These are phyloP conservation scores for Aureobasidium musti DNA, from an alignment of 2,329 filamentous ascomycete genomes.

Conservation along the genomic window DNA sequence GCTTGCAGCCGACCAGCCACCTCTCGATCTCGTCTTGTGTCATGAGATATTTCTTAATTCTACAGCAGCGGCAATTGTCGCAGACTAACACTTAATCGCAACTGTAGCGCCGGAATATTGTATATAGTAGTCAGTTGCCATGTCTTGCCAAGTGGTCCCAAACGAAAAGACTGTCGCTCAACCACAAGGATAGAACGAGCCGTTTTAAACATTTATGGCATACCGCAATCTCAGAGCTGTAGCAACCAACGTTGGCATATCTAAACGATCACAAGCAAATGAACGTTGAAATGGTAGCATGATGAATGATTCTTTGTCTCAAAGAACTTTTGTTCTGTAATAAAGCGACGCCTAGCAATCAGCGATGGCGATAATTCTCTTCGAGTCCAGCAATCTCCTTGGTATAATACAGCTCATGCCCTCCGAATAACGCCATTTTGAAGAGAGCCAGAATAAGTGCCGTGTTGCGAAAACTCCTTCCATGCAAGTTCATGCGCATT, in stretches of 20 bases:
- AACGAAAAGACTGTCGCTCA: conserved; percentile 6
- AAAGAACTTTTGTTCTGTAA: not conserved
- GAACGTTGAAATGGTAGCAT: conserved; percentile 10
- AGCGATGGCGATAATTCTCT: not conserved
- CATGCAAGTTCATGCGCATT: conserved; percentile 24
- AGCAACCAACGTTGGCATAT: conserved; percentile 27
- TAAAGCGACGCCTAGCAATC: conserved; percentile 4
- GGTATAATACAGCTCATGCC: conserved; percentile 15
- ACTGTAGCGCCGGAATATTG: conserved; percentile 15
- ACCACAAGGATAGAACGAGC: conserved; percentile 14
- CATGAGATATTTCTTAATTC: conserved; percentile 11
- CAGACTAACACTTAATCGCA: too few species aligned
- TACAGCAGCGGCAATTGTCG: not conserved
- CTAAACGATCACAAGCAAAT: conserved; percentile 7
- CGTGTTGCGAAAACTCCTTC: conserved; percentile 25
- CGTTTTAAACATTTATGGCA: conserved; percentile 6
- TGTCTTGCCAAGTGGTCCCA: not conserved
- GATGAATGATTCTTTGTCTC: not conserved
- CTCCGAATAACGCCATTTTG: conserved; percentile 6
- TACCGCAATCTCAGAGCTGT: conserved; percentile 13
- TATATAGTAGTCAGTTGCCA: not conserved
- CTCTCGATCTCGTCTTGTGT: not conserved
- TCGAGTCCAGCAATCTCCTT: not conserved
- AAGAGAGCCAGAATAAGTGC: conserved; percentile 2
- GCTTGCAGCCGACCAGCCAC: conserved; percentile 25